phyloP scores from a whole-genome alignment of 2,329 filamentous ascomycete genomes.

The Tolypocladium guangdongense region DNA sequence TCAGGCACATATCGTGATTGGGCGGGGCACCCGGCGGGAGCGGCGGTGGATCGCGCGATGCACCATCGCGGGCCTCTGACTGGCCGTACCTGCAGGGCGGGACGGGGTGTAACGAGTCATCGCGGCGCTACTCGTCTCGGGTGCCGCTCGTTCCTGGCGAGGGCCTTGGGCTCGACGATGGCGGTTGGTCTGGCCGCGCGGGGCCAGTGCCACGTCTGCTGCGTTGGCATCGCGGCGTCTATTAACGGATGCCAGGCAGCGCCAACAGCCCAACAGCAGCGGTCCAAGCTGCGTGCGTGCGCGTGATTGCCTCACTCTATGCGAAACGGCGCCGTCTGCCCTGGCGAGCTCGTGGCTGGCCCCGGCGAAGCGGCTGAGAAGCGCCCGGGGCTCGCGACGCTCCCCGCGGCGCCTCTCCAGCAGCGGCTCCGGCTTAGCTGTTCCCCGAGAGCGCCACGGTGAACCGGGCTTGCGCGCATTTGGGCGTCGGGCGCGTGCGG shows the following conservation, averaged over 20 bases:
- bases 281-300: neutral
- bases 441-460: neutral
- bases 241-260: too few relatives aligned
- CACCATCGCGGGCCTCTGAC: constrained; percentile 3
- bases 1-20: constrained; percentile 11
- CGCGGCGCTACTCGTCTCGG: too few relatives aligned
- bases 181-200: neutral
- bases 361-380: neutral
- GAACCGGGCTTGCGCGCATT: neutral
- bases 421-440: neutral
- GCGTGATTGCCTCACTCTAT: neutral
- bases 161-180: neutral
- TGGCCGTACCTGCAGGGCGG: constrained; percentile 10
- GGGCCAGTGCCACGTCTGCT: neutral
- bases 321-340: too few relatives aligned
- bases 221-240: too few relatives aligned
- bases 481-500: too few relatives aligned
- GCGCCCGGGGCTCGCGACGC: neutral
- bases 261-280: too few relatives aligned
- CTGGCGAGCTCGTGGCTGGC: neutral
- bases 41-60: constrained; percentile 5
- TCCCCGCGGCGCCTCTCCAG: neutral
- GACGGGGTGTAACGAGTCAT: too few relatives aligned
- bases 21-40: constrained; percentile 1
- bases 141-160: too few relatives aligned